phyloP scores from a whole-genome alignment of 208 protist species.

The Vickermania ingenoplastis region DNA sequence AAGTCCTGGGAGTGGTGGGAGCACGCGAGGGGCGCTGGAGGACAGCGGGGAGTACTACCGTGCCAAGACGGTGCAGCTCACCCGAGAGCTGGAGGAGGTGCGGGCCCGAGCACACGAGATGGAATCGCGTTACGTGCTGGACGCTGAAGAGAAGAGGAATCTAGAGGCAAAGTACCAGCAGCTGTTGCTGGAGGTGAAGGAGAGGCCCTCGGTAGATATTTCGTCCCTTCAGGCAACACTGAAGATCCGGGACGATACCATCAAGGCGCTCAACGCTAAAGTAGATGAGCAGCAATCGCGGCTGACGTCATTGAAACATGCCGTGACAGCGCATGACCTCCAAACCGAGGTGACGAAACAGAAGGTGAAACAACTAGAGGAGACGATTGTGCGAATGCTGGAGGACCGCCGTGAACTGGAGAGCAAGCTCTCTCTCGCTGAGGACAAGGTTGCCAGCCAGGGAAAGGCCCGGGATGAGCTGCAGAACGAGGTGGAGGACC shows the following conservation, averaged over 20 bases:
- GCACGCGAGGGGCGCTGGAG: neutral
- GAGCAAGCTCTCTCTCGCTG: conserved; percentile 33
- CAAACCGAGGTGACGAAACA: conserved; percentile 33
- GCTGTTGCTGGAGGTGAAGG: conserved; percentile 28
- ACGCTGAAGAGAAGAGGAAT: conserved; percentile 19
- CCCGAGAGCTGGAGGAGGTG: conserved; percentile 28
- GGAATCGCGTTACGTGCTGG: conserved; percentile 24
- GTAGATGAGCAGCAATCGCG: conserved; percentile 33
- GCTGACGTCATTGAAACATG: conserved; percentile 40
- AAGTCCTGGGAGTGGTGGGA: neutral
- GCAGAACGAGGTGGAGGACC: conserved; percentile 44
- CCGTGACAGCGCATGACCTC: conserved; percentile 36
- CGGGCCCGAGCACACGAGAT: conserved; percentile 21
- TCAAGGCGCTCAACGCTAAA: conserved; percentile 31
- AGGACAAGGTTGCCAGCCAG: conserved; percentile 46
- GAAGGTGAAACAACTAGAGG: conserved; percentile 36
- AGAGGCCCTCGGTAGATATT: conserved; percentile 1
- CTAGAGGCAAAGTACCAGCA: conserved; percentile 39
- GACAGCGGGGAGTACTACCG: conserved; percentile 30
- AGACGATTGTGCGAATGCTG: conserved; percentile 33
- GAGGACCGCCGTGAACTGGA: conserved; percentile 38
- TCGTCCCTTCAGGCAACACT: conserved; percentile 28
- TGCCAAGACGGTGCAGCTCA: conserved; percentile 32
- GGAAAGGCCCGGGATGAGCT: conserved; percentile 29
- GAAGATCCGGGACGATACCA: conserved; percentile 40